Conservation (phyloP, 2,329 filamentous ascomycete genomes). For the Myriosclerotinia duriaeana region DNA sequence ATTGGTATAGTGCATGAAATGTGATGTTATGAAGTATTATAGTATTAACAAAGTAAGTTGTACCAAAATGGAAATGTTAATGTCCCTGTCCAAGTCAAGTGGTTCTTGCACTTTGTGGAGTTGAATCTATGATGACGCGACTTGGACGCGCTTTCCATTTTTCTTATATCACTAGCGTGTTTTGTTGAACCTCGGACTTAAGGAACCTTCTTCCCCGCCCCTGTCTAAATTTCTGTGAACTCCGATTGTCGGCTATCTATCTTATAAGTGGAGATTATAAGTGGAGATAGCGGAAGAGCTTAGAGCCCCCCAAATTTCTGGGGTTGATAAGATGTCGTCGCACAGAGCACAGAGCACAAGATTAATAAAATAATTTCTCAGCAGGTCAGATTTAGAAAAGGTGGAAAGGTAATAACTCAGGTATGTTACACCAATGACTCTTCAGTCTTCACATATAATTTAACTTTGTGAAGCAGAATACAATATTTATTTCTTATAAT, state of each 20-base stretch:
- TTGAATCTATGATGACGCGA: conserved; percentile 6
- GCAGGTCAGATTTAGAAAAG: neutral
- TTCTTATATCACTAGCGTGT: conserved; percentile 3
- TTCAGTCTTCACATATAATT: neutral
- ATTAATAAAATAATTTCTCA: conserved; percentile 12
- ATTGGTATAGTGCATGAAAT: conserved; percentile 3
- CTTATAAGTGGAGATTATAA: neutral
- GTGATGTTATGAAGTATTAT: neutral
- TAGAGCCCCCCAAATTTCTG: neutral
- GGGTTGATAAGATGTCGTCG: conserved; percentile 11
- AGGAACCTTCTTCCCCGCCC: neutral
- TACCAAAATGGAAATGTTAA: neutral
- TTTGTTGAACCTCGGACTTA: neutral
- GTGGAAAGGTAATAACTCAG: neutral
- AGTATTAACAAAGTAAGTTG: conserved; percentile 4
- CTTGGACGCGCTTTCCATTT: conserved; percentile 7
- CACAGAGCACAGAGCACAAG: conserved; percentile 8
- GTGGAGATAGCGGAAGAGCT: conserved; percentile 17
- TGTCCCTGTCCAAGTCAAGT: neutral
- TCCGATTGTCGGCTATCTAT: conserved; percentile 13
- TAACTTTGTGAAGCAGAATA: neutral
- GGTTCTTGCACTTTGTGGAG: conserved; percentile 16
- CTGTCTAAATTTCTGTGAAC: neutral
- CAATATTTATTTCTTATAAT: neutral
- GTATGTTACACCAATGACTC: conserved; percentile 2